These are phyloP conservation scores for Rhodotorula sp. DNA, from an alignment of 1,284 basidiomycete genomes.

Conservation along the genomic window DNA sequence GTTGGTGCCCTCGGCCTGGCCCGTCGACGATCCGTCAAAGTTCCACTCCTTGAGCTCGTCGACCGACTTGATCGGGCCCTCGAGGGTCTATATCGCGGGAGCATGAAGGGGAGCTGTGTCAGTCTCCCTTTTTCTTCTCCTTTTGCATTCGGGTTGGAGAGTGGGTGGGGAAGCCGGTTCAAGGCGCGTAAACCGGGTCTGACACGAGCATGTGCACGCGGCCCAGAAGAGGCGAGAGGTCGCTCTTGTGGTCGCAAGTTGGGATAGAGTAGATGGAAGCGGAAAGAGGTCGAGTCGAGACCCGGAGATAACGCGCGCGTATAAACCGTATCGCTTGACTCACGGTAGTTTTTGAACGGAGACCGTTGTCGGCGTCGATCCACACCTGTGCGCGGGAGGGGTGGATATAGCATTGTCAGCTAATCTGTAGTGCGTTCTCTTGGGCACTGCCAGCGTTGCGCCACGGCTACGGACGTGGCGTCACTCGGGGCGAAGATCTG, in stretches of 20 bases:
- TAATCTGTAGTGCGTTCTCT: slow-evolving; percentile 52
- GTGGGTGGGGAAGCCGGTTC: too few relatives aligned
- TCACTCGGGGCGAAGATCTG: not conserved
- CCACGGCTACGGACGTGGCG: not conserved
- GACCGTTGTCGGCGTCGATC: slow-evolving; percentile 88
- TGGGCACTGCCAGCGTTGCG: not conserved
- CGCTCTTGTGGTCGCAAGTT: too few relatives aligned
- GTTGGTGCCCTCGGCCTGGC: slow-evolving; percentile 90
- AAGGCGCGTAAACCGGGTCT: not conserved
- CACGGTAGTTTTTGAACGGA: slow-evolving; percentile 86
- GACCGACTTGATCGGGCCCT: slow-evolving; percentile 79
- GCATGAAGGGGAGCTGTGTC: not conserved
- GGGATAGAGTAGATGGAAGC: too few relatives aligned
- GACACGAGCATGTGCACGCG: not conserved
- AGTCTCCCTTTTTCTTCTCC: not conserved
- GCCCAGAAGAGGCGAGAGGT: too few relatives aligned
- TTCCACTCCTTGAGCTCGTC: slow-evolving; percentile 93
- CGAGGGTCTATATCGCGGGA: slow-evolving; percentile 63
- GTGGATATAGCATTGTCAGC: not conserved
- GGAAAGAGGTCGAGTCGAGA: too few relatives aligned
- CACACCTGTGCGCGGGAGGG: slow-evolving; percentile 63
- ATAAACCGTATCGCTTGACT: slow-evolving; percentile 3
- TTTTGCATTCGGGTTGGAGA: too few relatives aligned
- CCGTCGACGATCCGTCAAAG: slow-evolving; percentile 97
- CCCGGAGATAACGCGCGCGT: not conserved